phyloP scores from a whole-genome alignment of 2,329 filamentous ascomycete genomes.

The Magnaporthales sp. region DNA sequence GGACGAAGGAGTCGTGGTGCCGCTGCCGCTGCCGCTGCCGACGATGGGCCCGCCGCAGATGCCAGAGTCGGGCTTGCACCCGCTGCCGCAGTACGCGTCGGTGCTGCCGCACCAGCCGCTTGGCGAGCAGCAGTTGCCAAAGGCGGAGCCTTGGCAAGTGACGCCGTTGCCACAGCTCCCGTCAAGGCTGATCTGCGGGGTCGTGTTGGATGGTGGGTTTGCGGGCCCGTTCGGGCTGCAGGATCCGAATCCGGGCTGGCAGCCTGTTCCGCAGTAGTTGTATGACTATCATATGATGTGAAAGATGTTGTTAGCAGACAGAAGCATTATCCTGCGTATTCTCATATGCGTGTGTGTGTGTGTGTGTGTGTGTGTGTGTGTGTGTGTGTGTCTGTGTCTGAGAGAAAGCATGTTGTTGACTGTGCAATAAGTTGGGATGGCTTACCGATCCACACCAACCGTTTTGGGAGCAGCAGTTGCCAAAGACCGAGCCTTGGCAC shows the following conservation, averaged over 20 bases:
- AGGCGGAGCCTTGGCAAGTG: background rate
- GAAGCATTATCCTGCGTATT: no score
- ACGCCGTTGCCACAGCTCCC: background rate
- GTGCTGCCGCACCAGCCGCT: constrained; percentile 22
- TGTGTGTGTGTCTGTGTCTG: no score
- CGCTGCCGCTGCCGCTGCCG: background rate
- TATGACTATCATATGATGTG: background rate
- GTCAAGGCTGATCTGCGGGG: background rate
- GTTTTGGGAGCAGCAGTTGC: constrained; percentile 9
- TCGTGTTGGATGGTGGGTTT: no score
- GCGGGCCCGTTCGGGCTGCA: no score
- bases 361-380: no score
- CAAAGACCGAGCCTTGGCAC: constrained; percentile 3
- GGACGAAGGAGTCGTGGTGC: no score
- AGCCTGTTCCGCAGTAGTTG: constrained; percentile 11
- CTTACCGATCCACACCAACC: constrained; percentile 10
- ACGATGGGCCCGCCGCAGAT: background rate
- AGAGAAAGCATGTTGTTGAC: no score
- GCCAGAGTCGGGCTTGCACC: constrained; percentile 12
- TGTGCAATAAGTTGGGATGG: background rate
- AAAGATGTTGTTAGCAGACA: background rate
- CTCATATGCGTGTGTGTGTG: no score
- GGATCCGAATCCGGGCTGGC: constrained; percentile 9
- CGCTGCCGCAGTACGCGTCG: constrained; percentile 18
- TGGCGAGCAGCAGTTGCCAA: constrained; percentile 20